Evolutionary conservation across 805 yeast species (phyloP).

Genomic region (Barnettozyma californica): DNA sequence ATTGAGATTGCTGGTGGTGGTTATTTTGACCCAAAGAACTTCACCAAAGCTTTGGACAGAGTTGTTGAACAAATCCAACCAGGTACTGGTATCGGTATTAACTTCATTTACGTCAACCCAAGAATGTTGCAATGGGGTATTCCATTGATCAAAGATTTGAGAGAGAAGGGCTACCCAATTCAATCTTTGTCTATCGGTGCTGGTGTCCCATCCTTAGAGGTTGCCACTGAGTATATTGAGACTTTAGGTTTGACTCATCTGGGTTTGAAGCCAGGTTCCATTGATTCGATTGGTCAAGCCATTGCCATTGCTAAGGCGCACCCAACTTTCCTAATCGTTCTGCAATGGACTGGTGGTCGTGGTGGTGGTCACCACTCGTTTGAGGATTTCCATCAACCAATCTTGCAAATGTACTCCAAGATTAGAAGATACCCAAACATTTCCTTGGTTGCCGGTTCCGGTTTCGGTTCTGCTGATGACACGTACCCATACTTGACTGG

Average conservation of each 20-base stretch:
- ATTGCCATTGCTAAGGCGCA: conserved; percentile 91
- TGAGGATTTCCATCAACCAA: conserved; percentile 98
- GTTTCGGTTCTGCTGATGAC: conserved; percentile 95
- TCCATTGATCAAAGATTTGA: conserved; percentile 84
- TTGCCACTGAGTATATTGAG: conserved; percentile 92
- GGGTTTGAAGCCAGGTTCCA: conserved; percentile 96
- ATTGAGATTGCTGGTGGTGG: conserved; percentile 99
- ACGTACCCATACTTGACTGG: conserved; percentile 98
- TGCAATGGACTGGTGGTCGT: conserved; percentile 99
- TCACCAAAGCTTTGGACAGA: conserved; percentile 71
- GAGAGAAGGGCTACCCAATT: conserved; percentile 91
- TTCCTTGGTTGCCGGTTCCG: conserved; percentile 93
- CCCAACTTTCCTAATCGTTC: conserved; percentile 92
- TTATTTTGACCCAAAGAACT: conserved; percentile 67
- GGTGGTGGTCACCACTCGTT: conserved; percentile 99
- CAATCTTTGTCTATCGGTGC: conserved; percentile 98
- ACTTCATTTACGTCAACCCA: conserved; percentile 94
- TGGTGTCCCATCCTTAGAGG: conserved; percentile 98
- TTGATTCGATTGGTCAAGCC: conserved; percentile 84
- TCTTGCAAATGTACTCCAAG: conserved; percentile 90
- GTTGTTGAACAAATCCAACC: conserved; percentile 67
- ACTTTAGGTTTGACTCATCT: conserved; percentile 88
- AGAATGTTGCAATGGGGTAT: conserved; percentile 98
- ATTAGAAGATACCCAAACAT: conserved; percentile 90
- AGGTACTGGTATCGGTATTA: conserved; percentile 88